These are phyloP conservation scores for Lodderomyces theae DNA, from an alignment of 1,139 yeast genomes.

Conservation along the genomic window DNA sequence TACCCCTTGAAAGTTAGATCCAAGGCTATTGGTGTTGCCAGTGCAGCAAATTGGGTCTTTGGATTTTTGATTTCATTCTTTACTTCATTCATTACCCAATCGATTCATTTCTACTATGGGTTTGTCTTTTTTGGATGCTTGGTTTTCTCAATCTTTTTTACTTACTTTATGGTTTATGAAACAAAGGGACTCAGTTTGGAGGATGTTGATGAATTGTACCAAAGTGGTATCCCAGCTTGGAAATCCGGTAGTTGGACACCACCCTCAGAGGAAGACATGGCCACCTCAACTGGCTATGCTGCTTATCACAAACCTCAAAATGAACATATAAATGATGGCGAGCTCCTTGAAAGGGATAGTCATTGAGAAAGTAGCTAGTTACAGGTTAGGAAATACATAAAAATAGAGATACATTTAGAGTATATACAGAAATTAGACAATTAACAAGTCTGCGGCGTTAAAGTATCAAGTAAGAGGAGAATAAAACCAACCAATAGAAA, in stretches of 20 bases:
- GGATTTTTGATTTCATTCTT: slow-evolving; percentile 76
- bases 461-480: no score
- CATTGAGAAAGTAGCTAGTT: background rate
- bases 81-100: slow-evolving; percentile 64
- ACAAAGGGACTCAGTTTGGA: slow-evolving; percentile 64
- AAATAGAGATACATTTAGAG: background rate
- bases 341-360: background rate
- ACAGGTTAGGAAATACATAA: no score
- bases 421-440: no score
- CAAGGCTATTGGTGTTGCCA: slow-evolving; percentile 74
- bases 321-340: slow-evolving; percentile 17
- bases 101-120: slow-evolving; percentile 53
- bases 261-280: slow-evolving; percentile 32
- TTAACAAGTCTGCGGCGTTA: no score
- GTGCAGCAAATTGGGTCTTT: slow-evolving; percentile 76
- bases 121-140: slow-evolving; percentile 73
- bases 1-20: slow-evolving; percentile 78
- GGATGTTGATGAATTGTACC: slow-evolving; percentile 62
- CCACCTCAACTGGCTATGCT: slow-evolving; percentile 26
- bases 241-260: slow-evolving; percentile 47
- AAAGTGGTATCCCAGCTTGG: slow-evolving; percentile 45
- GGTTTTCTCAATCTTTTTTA: slow-evolving; percentile 52
- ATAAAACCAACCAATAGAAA: no score
- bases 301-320: slow-evolving; percentile 23
- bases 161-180: slow-evolving; percentile 55